A percentile compares a stretch with the other conserved stretches of the same genome.
phyloP scores from a whole-genome alignment of 371 early-diverging fungal genomes.

The Mucor circinelloides region DNA sequence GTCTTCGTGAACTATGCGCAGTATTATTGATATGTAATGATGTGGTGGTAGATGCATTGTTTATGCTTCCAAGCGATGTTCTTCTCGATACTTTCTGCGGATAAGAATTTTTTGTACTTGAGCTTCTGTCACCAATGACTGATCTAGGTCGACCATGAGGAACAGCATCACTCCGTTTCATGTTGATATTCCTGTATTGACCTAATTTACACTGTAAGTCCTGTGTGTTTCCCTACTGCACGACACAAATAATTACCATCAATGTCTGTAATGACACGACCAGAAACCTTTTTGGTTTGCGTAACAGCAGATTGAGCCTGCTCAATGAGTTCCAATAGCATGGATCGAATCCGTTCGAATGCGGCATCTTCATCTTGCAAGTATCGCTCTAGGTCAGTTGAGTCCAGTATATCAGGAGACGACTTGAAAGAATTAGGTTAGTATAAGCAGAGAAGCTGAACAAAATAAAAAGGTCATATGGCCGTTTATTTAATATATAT shows the following conservation, averaged over 20 bases:
- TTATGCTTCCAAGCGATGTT: slow-evolving; percentile 11
- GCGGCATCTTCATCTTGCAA: slow-evolving; percentile 43
- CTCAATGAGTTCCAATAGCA: slow-evolving; percentile 42
- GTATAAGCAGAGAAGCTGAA: neutral
- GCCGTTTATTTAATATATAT: neutral
- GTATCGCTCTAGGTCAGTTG: slow-evolving; percentile 14
- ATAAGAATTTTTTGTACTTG: neutral
- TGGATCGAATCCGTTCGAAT: slow-evolving; percentile 36
- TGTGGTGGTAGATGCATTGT: slow-evolving; percentile 1
- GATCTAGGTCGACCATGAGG: slow-evolving; percentile 10
- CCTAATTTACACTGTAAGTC: neutral
- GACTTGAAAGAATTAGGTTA: slow-evolving; percentile 8
- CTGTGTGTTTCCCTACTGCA: neutral
- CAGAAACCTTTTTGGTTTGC: slow-evolving; percentile 25
- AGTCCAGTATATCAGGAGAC: slow-evolving; percentile 3
- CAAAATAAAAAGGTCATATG: slow-evolving; percentile 4
- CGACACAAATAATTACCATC: neutral
- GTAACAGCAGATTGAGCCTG: slow-evolving; percentile 45
- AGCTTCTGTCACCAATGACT: slow-evolving; percentile 3
- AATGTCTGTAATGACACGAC: neutral
- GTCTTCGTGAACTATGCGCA: neutral
- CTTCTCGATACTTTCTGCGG: slow-evolving; percentile 12
- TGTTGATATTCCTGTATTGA: neutral
- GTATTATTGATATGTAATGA: neutral
- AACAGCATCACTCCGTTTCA: slow-evolving; percentile 3